A percentile compares a stretch with the other conserved stretches of the same genome.
Conservation (phyloP, 768 basidiomycete species). For the Pulveroboletus sp. region DNA sequence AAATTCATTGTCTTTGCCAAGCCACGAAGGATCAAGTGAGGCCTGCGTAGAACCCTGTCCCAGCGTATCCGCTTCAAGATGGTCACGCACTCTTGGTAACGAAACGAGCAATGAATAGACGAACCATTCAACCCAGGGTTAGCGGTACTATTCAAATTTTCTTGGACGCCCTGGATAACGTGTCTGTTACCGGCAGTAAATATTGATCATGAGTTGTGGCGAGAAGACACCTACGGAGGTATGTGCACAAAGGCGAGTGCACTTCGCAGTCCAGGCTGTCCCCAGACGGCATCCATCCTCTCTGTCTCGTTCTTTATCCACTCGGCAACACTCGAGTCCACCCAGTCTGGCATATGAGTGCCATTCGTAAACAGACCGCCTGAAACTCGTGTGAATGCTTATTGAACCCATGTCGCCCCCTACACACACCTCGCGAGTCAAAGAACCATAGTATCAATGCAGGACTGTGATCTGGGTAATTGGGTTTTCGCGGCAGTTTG, state of each 20-base stretch:
- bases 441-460: constrained; percentile 68
- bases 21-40: constrained; percentile 32
- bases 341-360: constrained; percentile 57
- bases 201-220: not conserved
- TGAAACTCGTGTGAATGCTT: constrained; percentile 10
- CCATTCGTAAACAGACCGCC: constrained; percentile 50
- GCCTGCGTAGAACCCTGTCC: constrained; percentile 59
- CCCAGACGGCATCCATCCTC: constrained; percentile 56
- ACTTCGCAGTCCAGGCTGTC: constrained; percentile 45
- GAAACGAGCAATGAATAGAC: not conserved
- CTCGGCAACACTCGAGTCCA: constrained; percentile 53
- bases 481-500: not conserved
- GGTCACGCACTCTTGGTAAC: not conserved
- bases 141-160: constrained; percentile 34
- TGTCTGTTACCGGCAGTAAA: constrained; percentile 5
- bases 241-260: constrained; percentile 73
- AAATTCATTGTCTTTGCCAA: constrained; percentile 53
- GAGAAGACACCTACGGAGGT: constrained; percentile 48
- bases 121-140: constrained; percentile 42
- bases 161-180: constrained; percentile 32
- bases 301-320: constrained; percentile 56
- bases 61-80: constrained; percentile 44
- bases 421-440: constrained; percentile 56
- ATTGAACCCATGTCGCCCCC: not conserved
- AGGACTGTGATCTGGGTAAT: constrained; percentile 37